A percentile compares a stretch with the other conserved stretches of the same genome.
Evolutionary conservation across 768 basidiomycete genomes (phyloP).

Genomic region (Hydnomerulius pinastri): DNA sequence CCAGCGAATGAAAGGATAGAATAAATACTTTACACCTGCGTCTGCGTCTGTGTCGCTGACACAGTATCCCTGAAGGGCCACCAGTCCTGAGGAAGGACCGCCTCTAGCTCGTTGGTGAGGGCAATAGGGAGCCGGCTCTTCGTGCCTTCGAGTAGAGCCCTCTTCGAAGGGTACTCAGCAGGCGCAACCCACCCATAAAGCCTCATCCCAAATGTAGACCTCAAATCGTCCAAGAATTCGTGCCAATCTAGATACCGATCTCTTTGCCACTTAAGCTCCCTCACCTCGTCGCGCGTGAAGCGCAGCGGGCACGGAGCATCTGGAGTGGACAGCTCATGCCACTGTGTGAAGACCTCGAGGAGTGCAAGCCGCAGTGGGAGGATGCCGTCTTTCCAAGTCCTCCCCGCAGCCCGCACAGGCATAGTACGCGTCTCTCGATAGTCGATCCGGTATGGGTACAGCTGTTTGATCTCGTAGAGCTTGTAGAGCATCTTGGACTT

Average conservation of each 20-base stretch:
- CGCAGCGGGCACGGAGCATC: conserved; percentile 15
- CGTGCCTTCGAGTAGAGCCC: conserved; percentile 13
- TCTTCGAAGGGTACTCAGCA: conserved; percentile 13
- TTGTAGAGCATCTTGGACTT: conserved; percentile 16
- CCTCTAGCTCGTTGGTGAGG: conserved; percentile 13
- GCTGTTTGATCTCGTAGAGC: conserved; percentile 18
- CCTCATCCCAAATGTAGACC: conserved; percentile 15
- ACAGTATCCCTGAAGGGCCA: conserved; percentile 18
- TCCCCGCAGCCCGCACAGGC: conserved; percentile 17
- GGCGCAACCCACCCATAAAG: conserved; percentile 16
- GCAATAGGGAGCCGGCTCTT: conserved; percentile 11
- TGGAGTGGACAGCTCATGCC: conserved; percentile 8
- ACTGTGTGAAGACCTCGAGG: conserved; percentile 11
- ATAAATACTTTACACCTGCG: conserved; percentile 4
- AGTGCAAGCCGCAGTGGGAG: conserved; percentile 16
- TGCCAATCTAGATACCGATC: conserved; percentile 18
- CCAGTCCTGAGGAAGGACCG: conserved; percentile 16
- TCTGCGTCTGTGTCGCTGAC: conserved; percentile 1
- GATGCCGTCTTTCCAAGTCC: conserved; percentile 19
- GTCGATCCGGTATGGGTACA: conserved; percentile 13
- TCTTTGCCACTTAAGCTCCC: conserved; percentile 9
- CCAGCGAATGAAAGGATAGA: no score
- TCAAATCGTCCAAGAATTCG: conserved; percentile 14
- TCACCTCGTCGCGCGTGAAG: conserved; percentile 15
- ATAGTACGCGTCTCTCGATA: conserved; percentile 10